Evolutionary conservation across 352 stramenopile genomes (phyloP).

Genomic region (Phytophthora ohioensis): DNA sequence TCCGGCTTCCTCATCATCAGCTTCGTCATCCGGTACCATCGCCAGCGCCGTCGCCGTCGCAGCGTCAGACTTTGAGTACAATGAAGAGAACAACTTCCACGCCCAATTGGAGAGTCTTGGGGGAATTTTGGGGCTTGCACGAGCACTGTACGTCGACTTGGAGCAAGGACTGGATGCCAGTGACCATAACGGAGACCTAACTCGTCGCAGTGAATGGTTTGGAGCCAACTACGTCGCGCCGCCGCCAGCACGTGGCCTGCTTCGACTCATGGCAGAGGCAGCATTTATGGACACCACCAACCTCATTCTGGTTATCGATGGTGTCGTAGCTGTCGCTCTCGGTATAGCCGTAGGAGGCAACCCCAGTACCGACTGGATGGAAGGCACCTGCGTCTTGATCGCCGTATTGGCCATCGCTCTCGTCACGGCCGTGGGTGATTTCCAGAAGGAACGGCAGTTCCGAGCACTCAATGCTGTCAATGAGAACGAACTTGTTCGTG

Average conservation of each 20-base stretch:
- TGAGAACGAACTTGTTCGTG: constrained; percentile 74
- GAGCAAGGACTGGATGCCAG: constrained; percentile 27
- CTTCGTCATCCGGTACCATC: constrained; percentile 21
- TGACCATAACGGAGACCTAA: constrained; percentile 9
- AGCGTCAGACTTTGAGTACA: constrained; percentile 6
- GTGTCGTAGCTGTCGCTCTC: constrained; percentile 47
- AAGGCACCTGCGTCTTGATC: constrained; percentile 72
- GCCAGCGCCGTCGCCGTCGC: constrained; percentile 19
- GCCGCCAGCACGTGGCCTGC: constrained; percentile 16
- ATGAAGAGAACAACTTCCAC: constrained; percentile 12
- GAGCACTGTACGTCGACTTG: constrained; percentile 47
- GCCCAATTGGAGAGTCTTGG: constrained; percentile 49
- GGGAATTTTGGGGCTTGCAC: constrained; percentile 53
- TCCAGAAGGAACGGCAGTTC: constrained; percentile 92
- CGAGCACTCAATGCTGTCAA: constrained; percentile 77
- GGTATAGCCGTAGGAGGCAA: constrained; percentile 39
- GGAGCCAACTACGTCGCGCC: constrained; percentile 49
- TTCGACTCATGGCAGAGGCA: constrained; percentile 54
- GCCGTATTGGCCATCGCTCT: constrained; percentile 92
- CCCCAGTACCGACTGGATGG: constrained; percentile 65
- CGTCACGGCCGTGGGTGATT: constrained; percentile 89
- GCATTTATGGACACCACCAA: constrained; percentile 68
- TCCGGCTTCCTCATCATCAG: constrained; percentile 11
- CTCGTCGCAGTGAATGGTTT: constrained; percentile 31
- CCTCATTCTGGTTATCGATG: constrained; percentile 49